Evolutionary conservation across 2,329 filamentous ascomycete genomes (phyloP).

Genomic region (Neofusicoccum cordaticola): DNA sequence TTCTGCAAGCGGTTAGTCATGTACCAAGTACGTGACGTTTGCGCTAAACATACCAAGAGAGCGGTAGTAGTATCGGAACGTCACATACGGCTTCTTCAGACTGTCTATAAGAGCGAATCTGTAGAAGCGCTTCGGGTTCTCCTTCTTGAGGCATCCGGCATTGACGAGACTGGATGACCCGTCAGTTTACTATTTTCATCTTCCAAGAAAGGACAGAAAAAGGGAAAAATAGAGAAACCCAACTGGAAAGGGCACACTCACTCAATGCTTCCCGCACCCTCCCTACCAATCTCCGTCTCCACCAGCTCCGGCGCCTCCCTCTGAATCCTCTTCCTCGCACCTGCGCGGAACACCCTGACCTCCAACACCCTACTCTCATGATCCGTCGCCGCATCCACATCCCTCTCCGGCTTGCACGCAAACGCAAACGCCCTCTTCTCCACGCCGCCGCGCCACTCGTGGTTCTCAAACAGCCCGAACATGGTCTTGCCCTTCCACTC

Average conservation of each 20-base stretch:
- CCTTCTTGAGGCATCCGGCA: slow-evolving; percentile 36
- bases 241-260: slow-evolving; percentile 22
- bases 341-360: slow-evolving; percentile 41
- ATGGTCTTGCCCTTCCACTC: slow-evolving; percentile 44
- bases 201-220: background rate
- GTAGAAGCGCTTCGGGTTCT: slow-evolving; percentile 46
- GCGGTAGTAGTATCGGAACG: slow-evolving; percentile 42
- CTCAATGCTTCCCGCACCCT: slow-evolving; percentile 27
- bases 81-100: slow-evolving; percentile 47
- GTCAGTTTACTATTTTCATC: background rate
- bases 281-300: slow-evolving; percentile 20
- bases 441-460: slow-evolving; percentile 29
- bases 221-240: background rate
- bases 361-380: slow-evolving; percentile 37
- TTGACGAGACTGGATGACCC: slow-evolving; percentile 31
- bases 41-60: slow-evolving; percentile 23
- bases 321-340: slow-evolving; percentile 38
- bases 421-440: slow-evolving; percentile 46
- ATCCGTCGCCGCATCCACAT: slow-evolving; percentile 19
- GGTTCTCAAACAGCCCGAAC: slow-evolving; percentile 42
- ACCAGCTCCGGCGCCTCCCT: slow-evolving; percentile 28
- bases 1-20: slow-evolving; percentile 9
- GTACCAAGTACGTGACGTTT: background rate
- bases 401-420: slow-evolving; percentile 18
- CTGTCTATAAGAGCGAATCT: slow-evolving; percentile 50